phyloP scores from a whole-genome alignment of 108 stramenopile genomes.

The Poteriospumella lacustris region DNA sequence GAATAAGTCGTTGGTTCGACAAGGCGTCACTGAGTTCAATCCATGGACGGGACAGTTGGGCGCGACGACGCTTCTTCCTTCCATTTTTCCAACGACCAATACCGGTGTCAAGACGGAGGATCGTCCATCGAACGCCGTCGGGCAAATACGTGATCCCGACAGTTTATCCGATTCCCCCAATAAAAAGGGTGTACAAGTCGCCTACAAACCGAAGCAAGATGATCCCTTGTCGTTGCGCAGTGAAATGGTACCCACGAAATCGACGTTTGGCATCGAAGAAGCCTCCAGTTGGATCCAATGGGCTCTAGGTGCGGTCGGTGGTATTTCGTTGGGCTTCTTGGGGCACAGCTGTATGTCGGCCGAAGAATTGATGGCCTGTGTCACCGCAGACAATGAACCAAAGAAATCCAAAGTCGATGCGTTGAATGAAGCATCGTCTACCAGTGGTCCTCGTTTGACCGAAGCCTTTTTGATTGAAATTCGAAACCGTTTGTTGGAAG shows the following conservation, averaged over 20 bases:
- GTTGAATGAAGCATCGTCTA: background rate
- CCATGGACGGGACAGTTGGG: too few species aligned
- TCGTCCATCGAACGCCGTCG: background rate
- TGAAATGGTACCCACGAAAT: background rate
- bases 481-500: background rate
- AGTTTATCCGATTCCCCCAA: background rate
- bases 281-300: background rate
- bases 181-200: background rate
- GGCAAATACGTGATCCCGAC: background rate
- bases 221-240: background rate
- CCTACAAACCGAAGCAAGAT: background rate
- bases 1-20: too few species aligned
- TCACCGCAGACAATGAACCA: background rate
- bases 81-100: constrained; percentile 1
- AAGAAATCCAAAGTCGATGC: background rate
- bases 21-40: too few species aligned
- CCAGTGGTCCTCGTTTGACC: background rate
- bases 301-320: background rate
- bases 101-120: background rate
- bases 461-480: background rate
- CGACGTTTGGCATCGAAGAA: background rate
- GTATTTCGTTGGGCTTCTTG: background rate
- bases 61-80: too few species aligned
- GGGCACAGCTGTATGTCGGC: background rate
- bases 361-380: background rate